Conservation (phyloP, 2,329 filamentous ascomycete species). For the Penicillium palitans region DNA sequence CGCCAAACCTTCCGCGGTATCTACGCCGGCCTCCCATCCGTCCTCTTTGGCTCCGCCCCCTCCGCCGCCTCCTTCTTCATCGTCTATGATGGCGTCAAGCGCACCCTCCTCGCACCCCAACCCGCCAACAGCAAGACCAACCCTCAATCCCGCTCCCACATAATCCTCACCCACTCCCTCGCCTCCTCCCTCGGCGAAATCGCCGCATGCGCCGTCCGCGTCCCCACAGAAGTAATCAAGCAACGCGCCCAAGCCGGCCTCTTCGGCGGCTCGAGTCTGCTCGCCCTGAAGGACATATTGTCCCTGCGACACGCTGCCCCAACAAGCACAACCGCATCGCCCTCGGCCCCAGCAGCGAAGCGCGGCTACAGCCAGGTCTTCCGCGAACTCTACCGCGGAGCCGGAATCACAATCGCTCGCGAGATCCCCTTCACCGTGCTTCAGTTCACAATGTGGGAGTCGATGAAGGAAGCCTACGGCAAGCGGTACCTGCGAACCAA, state of each 20-base stretch:
- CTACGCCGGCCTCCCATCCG: constrained; percentile 87
- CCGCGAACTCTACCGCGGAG: constrained; percentile 86
- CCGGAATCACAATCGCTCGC: constrained; percentile 86
- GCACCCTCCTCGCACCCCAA: constrained; percentile 45
- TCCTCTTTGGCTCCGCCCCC: constrained; percentile 86
- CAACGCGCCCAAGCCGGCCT: constrained; percentile 89
- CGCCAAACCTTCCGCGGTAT: constrained; percentile 87
- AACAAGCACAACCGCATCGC: neutral
- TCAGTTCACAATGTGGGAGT: constrained; percentile 97
- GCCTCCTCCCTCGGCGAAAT: constrained; percentile 86
- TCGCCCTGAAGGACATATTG: constrained; percentile 70
- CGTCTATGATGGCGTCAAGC: constrained; percentile 80
- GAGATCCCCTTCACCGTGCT: constrained; percentile 97
- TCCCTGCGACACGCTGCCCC: constrained; percentile 44
- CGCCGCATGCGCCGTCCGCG: constrained; percentile 85
- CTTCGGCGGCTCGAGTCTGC: constrained; percentile 68
- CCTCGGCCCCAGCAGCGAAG: constrained; percentile 29
- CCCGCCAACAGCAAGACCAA: constrained; percentile 20
- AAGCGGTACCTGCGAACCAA: constrained; percentile 43
- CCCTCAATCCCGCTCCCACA: constrained; percentile 35
- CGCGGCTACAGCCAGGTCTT: constrained; percentile 60
- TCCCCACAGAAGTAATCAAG: constrained; percentile 96
- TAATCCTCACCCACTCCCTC: constrained; percentile 68
- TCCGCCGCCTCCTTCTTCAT: constrained; percentile 97
- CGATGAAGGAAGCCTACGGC: constrained; percentile 65